Conservation (phyloP, 202 grass and related monocot genomes). For the Schoenoplectus tabernaemontani region DNA sequence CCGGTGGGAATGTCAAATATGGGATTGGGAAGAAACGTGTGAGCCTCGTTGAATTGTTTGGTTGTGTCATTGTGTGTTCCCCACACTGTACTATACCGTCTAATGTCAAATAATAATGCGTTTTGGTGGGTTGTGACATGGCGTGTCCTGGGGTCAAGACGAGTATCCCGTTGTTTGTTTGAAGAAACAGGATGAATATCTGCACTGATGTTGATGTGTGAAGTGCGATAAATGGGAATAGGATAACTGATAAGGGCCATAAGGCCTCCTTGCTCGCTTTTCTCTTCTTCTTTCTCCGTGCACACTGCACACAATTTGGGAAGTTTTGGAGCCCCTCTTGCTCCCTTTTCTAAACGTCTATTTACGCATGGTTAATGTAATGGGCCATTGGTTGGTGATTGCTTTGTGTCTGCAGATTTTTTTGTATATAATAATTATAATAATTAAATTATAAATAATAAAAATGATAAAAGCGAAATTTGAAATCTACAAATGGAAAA, state of each 20-base stretch:
- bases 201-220: background rate
- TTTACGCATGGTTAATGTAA: background rate
- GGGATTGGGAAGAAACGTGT: constrained; percentile 1
- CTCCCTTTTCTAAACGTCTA: background rate
- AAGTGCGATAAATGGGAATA: too few species aligned
- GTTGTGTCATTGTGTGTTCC: background rate
- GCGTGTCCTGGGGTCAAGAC: too few species aligned
- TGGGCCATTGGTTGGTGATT: background rate
- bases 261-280: background rate
- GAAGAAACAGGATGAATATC: background rate
- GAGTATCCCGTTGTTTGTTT: background rate
- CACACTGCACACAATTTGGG: background rate
- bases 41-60: background rate
- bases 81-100: background rate
- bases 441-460: too few species aligned
- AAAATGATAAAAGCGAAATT: too few species aligned
- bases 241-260: too few species aligned
- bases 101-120: background rate
- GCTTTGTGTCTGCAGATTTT: too few species aligned
- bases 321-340: too few species aligned
- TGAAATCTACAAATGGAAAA: too few species aligned
- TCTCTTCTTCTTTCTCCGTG: background rate
- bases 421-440: too few species aligned
- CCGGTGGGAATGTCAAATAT: background rate
- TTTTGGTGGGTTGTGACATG: constrained; percentile 15